A percentile compares a stretch with the other conserved stretches of the same genome.
Conservation (phyloP, 129 eudicot species). For the Lactuca saligna region DNA sequence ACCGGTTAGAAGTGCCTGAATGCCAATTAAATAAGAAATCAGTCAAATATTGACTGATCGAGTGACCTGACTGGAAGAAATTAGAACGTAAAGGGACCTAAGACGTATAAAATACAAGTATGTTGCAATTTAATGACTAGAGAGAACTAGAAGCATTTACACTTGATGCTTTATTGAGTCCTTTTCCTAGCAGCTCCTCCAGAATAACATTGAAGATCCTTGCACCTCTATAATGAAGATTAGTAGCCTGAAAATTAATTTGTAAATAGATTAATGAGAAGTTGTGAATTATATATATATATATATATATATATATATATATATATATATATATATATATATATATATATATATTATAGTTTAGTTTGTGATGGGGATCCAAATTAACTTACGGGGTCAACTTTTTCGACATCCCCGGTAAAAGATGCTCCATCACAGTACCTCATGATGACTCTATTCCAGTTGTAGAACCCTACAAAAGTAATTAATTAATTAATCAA, state of each 20-base stretch:
- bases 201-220: constrained; percentile 52
- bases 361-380: not conserved
- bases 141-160: constrained; percentile 27
- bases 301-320: too few species aligned
- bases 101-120: not conserved
- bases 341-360: not conserved
- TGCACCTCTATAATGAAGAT: constrained; percentile 66
- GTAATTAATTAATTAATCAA: not conserved
- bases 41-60: not conserved
- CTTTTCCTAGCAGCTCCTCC: constrained; percentile 55
- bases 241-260: constrained; percentile 42
- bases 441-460: constrained; percentile 64
- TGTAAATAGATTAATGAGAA: too few species aligned
- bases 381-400: constrained; percentile 44
- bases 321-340: too few species aligned
- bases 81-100: not conserved
- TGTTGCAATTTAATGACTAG: not conserved
- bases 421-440: constrained; percentile 66
- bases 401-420: constrained; percentile 60
- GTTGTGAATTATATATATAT: too few species aligned
- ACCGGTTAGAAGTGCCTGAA: constrained; percentile 44
- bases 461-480: constrained; percentile 57
- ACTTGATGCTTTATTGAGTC: constrained; percentile 54
- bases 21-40: not conserved
- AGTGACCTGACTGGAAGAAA: not conserved